A percentile compares a stretch with the other conserved stretches of the same genome.
Conservation (phyloP, 129 eudicot species). For the Rutidosis leptorrhynchoides region DNA sequence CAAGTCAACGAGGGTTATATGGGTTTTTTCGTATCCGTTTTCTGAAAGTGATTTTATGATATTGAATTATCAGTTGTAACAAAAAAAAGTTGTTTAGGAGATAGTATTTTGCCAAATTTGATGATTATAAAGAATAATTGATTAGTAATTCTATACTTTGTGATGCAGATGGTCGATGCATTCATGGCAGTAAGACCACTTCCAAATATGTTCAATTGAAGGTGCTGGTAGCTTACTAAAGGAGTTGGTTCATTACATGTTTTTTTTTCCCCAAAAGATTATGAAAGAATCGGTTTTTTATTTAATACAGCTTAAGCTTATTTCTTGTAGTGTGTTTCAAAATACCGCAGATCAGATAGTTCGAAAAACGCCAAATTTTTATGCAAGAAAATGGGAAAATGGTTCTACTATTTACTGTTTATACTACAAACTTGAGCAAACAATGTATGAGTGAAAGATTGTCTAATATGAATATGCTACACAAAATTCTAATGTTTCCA, state of each 20-base stretch:
- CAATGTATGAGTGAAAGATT: slow-evolving; percentile 12
- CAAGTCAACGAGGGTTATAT: not conserved
- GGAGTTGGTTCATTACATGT: not conserved
- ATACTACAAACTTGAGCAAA: slow-evolving; percentile 10
- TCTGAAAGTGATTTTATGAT: not conserved
- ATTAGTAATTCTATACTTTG: not conserved
- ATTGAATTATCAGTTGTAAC: not conserved
- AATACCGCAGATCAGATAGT: not conserved
- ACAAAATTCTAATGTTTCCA: slow-evolving; percentile 8
- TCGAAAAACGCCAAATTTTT: not conserved
- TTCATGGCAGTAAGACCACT: slow-evolving; percentile 96
- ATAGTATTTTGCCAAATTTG: not conserved
- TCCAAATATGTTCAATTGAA: slow-evolving; percentile 73
- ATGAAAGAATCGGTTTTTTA: not conserved
- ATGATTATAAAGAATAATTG: not conserved
- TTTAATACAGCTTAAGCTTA: not conserved
- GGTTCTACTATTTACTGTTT: slow-evolving; percentile 9
- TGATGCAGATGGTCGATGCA: slow-evolving; percentile 81
- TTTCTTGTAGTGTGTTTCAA: slow-evolving; percentile 2
- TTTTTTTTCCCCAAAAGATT: not conserved
- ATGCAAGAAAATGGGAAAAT: not conserved
- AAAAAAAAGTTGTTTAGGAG: not conserved
- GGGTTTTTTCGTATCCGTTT: not conserved
- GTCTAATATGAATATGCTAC: slow-evolving; percentile 2
- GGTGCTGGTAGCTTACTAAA: not conserved